Base-by-base conservation (phyloP, 306 rosid species). In the Quercus alba region DNA sequence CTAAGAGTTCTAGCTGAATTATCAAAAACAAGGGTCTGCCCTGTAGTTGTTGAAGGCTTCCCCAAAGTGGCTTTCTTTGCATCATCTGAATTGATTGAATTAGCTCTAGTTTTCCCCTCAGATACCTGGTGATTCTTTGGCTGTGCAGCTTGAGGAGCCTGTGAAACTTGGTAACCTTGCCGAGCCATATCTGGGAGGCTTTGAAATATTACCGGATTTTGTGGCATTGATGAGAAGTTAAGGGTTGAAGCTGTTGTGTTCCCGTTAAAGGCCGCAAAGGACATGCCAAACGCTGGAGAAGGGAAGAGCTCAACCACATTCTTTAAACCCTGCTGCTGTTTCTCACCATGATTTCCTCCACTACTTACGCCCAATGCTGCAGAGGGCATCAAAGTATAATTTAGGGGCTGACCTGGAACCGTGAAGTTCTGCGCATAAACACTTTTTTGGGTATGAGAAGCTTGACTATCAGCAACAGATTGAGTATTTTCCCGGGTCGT, bases 1-100 rank as follows among this genome's bases (percentile, higher is more conserved):
- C 87, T 88, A 17, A 87, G 86, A 79, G 87, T 85, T 84, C 88
- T 85, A 12, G 89, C 79, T n/a, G 97, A 79, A 77, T 88, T 88
- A 81, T 90, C 91, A 18, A 92, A 92, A 79, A 84, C 91, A 76
- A 88, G 91, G 77, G 91, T 85, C 81, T 89, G 92, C 68, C 84
- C 90, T 17, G 69, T 73, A 67, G 78, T 75, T 70, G 83, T 63
- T 41, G 82, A 78, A 66, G 78, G 56, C 82, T 89, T 91, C 35
- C 81, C 85, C 78, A 92, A 79, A 79, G 54, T 75, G 68, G 73
- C 80, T 82, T 88, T 90, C 77, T 78, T 84, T 46, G 84, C 86
- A 66, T 82, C 94, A 63, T 81, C 90, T 57, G 80, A 72, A 74
- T 67, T 77, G 19, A 83, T 78, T 28, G 90, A 75, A 83, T 67